Percentiles rank a stretch among this genome's conserved stretches.
Evolutionary conservation across 2,329 filamentous ascomycete species (phyloP).

Genomic region (Fusarium gaditjirri): DNA sequence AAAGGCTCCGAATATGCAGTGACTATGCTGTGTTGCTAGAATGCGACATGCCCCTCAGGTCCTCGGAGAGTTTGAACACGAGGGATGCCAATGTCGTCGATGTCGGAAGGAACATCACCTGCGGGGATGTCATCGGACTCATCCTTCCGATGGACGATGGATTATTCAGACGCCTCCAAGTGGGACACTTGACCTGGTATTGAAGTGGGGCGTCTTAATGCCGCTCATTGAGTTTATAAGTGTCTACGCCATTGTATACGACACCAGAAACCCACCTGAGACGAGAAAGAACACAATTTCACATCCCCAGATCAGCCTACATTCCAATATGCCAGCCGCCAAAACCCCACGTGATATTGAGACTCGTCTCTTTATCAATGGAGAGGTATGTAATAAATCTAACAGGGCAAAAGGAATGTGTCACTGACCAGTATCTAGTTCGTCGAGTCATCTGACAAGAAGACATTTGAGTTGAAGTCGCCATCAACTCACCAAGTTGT

Average conservation of each 20-base stretch:
- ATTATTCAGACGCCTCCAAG: neutral
- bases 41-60: neutral
- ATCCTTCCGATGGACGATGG: neutral
- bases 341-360: neutral
- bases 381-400: neutral
- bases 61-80: neutral
- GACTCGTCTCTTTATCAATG: neutral
- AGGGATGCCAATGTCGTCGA: neutral
- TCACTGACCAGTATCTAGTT: accelerated
- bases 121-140: neutral
- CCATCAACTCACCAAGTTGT: neutral
- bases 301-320: neutral
- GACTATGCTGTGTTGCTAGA: accelerated
- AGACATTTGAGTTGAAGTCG: neutral
- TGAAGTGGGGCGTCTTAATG: neutral
- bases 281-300: neutral
- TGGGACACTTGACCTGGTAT: neutral
- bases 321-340: neutral
- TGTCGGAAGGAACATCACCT: neutral
- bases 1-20: neutral
- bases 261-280: neutral
- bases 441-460: neutral
- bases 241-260: neutral
- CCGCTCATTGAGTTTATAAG: neutral
- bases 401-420: accelerated